These are phyloP conservation scores for Termitomyces sp. DNA, from an alignment of 1,284 basidiomycete genomes.

Conservation along the genomic window DNA sequence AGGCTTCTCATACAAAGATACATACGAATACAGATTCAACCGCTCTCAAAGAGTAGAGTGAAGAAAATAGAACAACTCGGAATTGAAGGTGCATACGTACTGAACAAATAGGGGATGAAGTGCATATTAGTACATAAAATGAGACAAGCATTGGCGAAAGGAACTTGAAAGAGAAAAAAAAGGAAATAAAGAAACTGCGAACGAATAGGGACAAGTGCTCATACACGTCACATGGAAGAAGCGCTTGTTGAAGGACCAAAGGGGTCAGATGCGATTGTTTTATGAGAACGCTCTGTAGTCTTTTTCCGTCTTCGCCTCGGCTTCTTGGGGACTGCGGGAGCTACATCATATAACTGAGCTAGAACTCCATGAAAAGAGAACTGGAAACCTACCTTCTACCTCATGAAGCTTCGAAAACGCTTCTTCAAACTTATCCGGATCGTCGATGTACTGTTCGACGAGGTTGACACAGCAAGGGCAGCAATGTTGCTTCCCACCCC, in stretches of 20 bases:
- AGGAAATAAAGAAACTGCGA: not conserved
- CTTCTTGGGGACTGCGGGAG: conserved; percentile 2
- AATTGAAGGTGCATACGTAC: not conserved
- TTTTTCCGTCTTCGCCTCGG: conserved; percentile 9
- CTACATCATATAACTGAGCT: not conserved
- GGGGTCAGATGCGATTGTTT: conserved; percentile 11
- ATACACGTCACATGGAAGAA: conserved; percentile 6
- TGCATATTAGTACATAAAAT: not conserved
- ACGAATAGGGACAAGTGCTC: not conserved
- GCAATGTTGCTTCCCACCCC: conserved; percentile 10
- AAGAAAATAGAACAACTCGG: not conserved
- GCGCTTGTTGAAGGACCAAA: conserved; percentile 17
- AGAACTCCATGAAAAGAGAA: not conserved
- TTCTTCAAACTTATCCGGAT: conserved; percentile 10
- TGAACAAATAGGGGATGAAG: not conserved
- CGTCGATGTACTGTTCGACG: conserved; percentile 12
- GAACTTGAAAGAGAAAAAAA: not conserved
- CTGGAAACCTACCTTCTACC: not conserved
- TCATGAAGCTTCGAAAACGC: not conserved
- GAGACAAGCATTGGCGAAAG: not conserved
- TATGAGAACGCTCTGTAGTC: not conserved
- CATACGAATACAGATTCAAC: not conserved
- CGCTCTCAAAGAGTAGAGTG: not conserved
- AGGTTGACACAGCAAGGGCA: conserved; percentile 17
- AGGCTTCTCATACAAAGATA: not conserved